Base-by-base conservation (phyloP, 2,329 filamentous ascomycete genomes). In the Didymella glomerata region DNA sequence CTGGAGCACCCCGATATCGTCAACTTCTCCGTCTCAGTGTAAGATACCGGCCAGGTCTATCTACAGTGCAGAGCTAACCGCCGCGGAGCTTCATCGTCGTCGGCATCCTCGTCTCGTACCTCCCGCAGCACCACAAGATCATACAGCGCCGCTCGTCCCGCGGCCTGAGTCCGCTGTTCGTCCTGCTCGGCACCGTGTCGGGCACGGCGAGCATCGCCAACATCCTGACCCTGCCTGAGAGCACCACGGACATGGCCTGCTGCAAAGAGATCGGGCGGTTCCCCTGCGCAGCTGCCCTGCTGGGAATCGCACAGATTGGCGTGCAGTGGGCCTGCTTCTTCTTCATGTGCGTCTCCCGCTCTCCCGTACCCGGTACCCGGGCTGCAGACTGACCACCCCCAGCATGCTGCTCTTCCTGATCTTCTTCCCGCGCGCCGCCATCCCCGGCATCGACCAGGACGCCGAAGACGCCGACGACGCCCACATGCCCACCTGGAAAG, bases 101-200 rank as follows among this genome's bases (percentile, higher is more conserved):
- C 68, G 94, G 94, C 57, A 93, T 98, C 69, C 83, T 97, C 62
- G 81, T 96, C 58, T 98, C 94, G 32, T 99, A 99, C 80, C 85
- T 98, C 2, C 95, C 95, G 0, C 95, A 99, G 76, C 94, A 98
- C 79, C 86, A 90, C 76, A 92, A 95, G 71, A 98, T 99, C 78
- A 91, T 97, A 67, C 83, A 86, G 40, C 87, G 93, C 54, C 87
- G 89, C 61, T 95, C 92, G 14, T 96, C 94, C 22, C 94, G 96
- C 76, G 95, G 95, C 62, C 93, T 99, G 62, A 97, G 93, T 28
- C 94, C 95, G 9, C 95, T 94, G 78, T 99, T 97, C 74, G 88
- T 99, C 64, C 86, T 98, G 2, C 87, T 99, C n/a, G 95, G 95
- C 60, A 92, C 91, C 25, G 94, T 94, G 1, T 96, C 92, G 8